Base-by-base conservation (phyloP, 306 rosid genomes). In the Calophaca sinica region DNA sequence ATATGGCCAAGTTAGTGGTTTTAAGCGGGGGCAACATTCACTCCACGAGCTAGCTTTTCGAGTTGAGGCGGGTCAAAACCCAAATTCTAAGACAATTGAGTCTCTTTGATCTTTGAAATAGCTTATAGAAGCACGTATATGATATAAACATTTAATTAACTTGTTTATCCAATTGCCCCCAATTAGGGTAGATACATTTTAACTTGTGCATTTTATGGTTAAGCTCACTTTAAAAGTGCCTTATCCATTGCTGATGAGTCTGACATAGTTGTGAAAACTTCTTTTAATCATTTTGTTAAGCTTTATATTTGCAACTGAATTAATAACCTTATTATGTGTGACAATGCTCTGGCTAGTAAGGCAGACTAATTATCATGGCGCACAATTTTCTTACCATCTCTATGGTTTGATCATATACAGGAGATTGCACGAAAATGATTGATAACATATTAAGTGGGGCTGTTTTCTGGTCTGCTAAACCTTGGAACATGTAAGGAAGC, bases 381-480 rank as follows among this genome's bases (percentile, higher is more conserved):
- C 36, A 9, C 50, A 32, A 42, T 64, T 54, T 53, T 55, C 5
- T 64, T 75, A 39, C 51, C 33, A 15, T 62, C 55, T 51, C 36
- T 28, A 28, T 63, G 12, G 28, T 33, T 75, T 31, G 35, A 28
- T 53, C 5, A 26, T 64, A 51, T 12, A 11, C 50, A 4, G 15
- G 9, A 39, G 13, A 8, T 42, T 50, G 44, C 32, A 38, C 11
- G 2, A 5, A 46, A 33, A 13, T 14, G 13, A 60, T 10, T 73
- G 70, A 10, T 61, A 73, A 48, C 20, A 4, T 26, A 29, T 9
- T 35, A 35, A 61, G 32, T 48, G 13, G 7, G 76, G 70, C 39
- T 35, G 41, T 35, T 61, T 61, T 73, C 36, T 73, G 26, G 57
- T 61, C 50, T 11, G 59, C 39, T 20, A 62, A 20, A 74, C 29